Base-by-base conservation (phyloP, 2,329 filamentous ascomycete species). In the Lecanicillium sp. region DNA sequence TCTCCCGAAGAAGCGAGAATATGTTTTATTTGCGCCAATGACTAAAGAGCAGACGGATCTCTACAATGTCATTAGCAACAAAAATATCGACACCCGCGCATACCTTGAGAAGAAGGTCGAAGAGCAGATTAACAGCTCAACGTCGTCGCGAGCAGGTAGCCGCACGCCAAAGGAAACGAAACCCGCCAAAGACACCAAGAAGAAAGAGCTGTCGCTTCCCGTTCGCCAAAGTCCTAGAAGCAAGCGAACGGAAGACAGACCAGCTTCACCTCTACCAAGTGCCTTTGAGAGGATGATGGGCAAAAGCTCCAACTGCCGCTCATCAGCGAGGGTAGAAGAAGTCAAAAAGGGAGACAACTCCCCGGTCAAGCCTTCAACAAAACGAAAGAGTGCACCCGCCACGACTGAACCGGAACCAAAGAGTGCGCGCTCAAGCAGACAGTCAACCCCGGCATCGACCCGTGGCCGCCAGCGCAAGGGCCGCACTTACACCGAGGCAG, bases 1-100 rank as follows among this genome's bases (percentile, higher is more conserved):
- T 34, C 70, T 98, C n/a, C 92, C 92, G 0, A 94, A 90, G 62
- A 98, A 98, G 66, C 78, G 92, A 19, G 92, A 98, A 58, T 98
- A 98, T 48, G 85, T 98, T 3, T 66, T 98, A 1, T 96, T 92
- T 51, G 92, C 92, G 0, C 92, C 92, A 0, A 78, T 98, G 62
- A 95, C 88, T 0, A 75, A 80, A 17, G 87, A 92, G 48, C 92
- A 98, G 55, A 86, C 88, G 3, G 90, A 95, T 41, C 63, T 98
- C 0, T 98, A 98, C 54, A 79, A 80, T 36, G 71, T 68, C 1
- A 67, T 82, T 25, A 73, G 59, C 40, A 69, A 81, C 51, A 76
- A 74, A 44, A 65, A 65, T 2, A 57, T 64, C 2, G 78, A 82
- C 45, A 74, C 75, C 0, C 75, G 89, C 19, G 75, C 83, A 13